Evolutionary conservation across 169 alveolate genomes (phyloP), one percentile per base, ranked within the genome.

Genomic region (Eimeria maxima): DNA sequence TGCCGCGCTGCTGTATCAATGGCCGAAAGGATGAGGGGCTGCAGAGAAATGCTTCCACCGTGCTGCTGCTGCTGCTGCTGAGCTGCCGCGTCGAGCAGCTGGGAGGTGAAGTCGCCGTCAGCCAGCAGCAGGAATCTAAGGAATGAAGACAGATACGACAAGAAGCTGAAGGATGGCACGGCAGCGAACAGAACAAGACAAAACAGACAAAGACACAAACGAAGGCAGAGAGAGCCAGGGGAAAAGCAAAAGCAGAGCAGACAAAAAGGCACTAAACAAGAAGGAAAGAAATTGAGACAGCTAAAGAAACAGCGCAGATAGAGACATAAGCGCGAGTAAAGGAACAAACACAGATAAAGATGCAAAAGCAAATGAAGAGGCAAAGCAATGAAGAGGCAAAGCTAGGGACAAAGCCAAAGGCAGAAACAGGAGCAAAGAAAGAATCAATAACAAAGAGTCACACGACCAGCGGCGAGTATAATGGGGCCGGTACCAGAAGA

Each of bases 21-120:
- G 50, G 87, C 50, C n/a, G 87, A 76, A 57, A 76, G 87, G 57
- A 76, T 76, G 87, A 76, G 87, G 47, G 87, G 87, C 87, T 76
- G 87, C 60, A 76, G 57, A 22, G 87, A 29, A 18, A 76, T 27
- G 60, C 42, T 29, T 16, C 87, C 57, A 29, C 60, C 87, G 57
- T 76, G 60, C 87, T 76, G 87, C 87, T 76, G 38, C 38, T 33
- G 38, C 38, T 33, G 38, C 38, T 33, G 38, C 38, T 33, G 38
- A 0, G 38, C 38, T 10, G 87, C 87, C 2, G 87, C 50, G 27
- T 27, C 57, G 60, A 76, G 87, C 60, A 76, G 57, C 87, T 38
- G 13, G 42, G 87, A 76, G 1, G 60, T 42, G 57, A 76, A 76
- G 57, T 76, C 87, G 0, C 87, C 87, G 57, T 76, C 87, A 11